Evolutionary conservation across 148 eudicot genomes (phyloP).

Genomic region (Nepenthes gracilis): DNA sequence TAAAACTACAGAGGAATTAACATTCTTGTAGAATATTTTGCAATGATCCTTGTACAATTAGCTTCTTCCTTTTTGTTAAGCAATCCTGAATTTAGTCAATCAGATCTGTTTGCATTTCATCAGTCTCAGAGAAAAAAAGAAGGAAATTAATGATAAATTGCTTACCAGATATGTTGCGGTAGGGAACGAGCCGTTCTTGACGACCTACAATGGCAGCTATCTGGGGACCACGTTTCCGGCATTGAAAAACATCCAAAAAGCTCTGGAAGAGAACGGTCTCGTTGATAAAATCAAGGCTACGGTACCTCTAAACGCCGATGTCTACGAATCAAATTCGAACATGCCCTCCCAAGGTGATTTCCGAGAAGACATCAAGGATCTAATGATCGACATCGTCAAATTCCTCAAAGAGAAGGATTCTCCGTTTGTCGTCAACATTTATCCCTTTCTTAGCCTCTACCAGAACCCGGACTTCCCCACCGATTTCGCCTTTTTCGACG

Average conservation of each 20-base stretch:
- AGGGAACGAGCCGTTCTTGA: slow-evolving; percentile 83
- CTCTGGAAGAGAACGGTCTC: slow-evolving; percentile 50
- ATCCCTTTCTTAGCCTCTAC: slow-evolving; percentile 46
- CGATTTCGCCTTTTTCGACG: slow-evolving; percentile 45
- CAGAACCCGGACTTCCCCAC: slow-evolving; percentile 27
- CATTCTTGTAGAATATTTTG: too few species aligned
- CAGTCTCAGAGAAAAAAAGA: too few species aligned
- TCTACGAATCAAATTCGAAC: slow-evolving; percentile 40
- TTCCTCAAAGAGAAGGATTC: slow-evolving; percentile 22
- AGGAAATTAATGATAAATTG: too few species aligned
- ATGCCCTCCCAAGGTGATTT: slow-evolving; percentile 59
- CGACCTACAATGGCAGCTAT: slow-evolving; percentile 48
- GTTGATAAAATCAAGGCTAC: slow-evolving; percentile 49
- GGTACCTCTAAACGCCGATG: slow-evolving; percentile 79
- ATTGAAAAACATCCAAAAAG: slow-evolving; percentile 59
- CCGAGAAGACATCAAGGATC: slow-evolving; percentile 34
- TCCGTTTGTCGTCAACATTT: slow-evolving; percentile 45
- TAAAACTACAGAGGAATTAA: too few species aligned
- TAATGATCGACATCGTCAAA: slow-evolving; percentile 41
- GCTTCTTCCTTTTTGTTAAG: too few species aligned
- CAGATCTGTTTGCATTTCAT: too few species aligned
- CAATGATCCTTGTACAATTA: too few species aligned
- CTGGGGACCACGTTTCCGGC: slow-evolving; percentile 44
- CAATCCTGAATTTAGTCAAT: too few species aligned
- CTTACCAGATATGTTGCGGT: slow-evolving; percentile 62